phyloP scores from a whole-genome alignment of 2,329 filamentous ascomycete genomes.

The Fusarium redolens region DNA sequence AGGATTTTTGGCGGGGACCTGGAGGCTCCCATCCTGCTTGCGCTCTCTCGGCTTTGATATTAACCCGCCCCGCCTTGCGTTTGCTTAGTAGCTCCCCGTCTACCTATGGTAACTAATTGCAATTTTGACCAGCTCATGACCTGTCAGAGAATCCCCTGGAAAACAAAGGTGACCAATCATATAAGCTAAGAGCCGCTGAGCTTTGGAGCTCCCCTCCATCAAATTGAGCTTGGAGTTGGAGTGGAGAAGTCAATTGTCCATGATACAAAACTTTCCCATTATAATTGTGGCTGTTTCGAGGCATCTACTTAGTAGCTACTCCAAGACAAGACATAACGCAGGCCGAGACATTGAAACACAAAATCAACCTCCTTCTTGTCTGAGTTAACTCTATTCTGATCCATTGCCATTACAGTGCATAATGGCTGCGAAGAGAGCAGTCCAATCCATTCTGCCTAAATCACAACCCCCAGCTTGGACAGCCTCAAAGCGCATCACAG shows the following conservation, averaged over 20 bases:
- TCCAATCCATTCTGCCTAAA: constrained; percentile 32
- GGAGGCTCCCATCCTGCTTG: constrained; percentile 40
- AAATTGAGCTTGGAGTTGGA: background rate
- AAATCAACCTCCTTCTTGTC: background rate
- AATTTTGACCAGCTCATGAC: constrained; percentile 17
- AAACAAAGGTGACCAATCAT: constrained; percentile 9
- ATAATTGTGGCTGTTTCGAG: constrained; percentile 4
- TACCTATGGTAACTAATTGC: background rate
- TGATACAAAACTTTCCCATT: background rate
- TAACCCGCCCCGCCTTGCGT: constrained; percentile 42
- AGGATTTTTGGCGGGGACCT: constrained; percentile 48
- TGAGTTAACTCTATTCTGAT: background rate
- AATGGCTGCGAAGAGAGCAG: constrained; percentile 25
- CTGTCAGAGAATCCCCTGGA: constrained; percentile 16
- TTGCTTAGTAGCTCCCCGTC: background rate
- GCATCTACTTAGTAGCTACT: background rate
- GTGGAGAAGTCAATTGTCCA: background rate
- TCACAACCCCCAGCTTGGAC: constrained; percentile 66
- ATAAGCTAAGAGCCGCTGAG: background rate
- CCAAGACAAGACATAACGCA: background rate
- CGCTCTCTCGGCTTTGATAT: constrained; percentile 37
- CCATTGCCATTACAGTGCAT: background rate
- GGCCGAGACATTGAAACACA: background rate
- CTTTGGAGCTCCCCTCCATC: constrained; percentile 8
- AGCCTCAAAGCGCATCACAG: constrained; percentile 77